These are phyloP conservation scores for Suhomyces canberraensis DNA, from an alignment of 805 yeast genomes.

Conservation along the genomic window DNA sequence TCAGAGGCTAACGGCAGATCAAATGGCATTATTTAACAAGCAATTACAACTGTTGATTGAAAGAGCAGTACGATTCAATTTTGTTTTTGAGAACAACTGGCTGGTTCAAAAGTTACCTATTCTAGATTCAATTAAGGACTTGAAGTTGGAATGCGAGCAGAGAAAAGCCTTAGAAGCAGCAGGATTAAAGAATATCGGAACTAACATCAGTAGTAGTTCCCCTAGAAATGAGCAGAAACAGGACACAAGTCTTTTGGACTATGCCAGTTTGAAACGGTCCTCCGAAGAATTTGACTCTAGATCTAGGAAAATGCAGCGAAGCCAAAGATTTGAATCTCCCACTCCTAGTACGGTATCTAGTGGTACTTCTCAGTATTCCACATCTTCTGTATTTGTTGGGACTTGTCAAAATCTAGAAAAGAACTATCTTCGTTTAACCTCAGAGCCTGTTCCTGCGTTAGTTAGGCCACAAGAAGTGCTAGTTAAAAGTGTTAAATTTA, in stretches of 20 bases:
- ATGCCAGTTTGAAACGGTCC: conserved; percentile 1
- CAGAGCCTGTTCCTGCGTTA: conserved; percentile 81
- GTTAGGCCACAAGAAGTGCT: conserved; percentile 74
- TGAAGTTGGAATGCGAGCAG: conserved; percentile 12
- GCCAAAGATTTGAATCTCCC: conserved; percentile 45
- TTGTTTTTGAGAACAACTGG: conserved; percentile 56
- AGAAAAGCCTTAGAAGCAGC: conserved; percentile 1
- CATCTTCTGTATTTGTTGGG: conserved; percentile 49
- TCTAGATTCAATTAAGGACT: conserved; percentile 18
- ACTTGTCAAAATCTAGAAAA: conserved; percentile 67
- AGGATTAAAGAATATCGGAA: conserved; percentile 1
- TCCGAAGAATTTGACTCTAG: conserved; percentile 21
- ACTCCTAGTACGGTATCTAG: conserved; percentile 1
- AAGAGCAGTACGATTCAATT: conserved; percentile 42
- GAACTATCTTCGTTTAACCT: conserved; percentile 76
- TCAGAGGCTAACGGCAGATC: conserved; percentile 26
- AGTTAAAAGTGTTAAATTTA: conserved; percentile 50
- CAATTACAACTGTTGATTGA: conserved; percentile 51
- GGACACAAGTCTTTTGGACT: not conserved
- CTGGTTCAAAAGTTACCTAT: conserved; percentile 47
- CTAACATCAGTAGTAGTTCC: not conserved
- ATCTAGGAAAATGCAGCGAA: conserved; percentile 41
- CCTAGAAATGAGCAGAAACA: not conserved
- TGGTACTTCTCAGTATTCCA: not conserved
- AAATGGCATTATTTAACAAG: conserved; percentile 40